Conservation (phyloP, 805 yeast genomes). For the Teunomyces tritomae region DNA sequence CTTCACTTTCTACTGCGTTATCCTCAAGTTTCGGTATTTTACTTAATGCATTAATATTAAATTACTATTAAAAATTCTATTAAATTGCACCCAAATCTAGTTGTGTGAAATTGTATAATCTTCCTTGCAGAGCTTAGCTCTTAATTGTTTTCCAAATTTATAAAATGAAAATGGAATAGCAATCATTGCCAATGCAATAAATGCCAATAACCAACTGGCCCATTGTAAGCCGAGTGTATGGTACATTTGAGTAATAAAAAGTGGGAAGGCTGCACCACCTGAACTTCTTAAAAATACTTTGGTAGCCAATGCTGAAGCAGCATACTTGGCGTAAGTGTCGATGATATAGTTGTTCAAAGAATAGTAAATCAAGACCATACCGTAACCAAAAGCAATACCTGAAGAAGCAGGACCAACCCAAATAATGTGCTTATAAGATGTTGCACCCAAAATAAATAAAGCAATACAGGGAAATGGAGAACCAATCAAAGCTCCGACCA, state of each 20-base stretch:
- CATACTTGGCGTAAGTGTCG: slow-evolving; percentile 81
- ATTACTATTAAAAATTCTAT: slow-evolving; percentile 1
- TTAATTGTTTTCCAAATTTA: slow-evolving; percentile 59
- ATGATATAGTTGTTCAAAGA: slow-evolving; percentile 77
- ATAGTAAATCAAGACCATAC: slow-evolving; percentile 59
- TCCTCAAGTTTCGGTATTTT: not conserved
- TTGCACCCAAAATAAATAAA: slow-evolving; percentile 76
- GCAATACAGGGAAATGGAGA: slow-evolving; percentile 81
- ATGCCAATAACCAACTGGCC: slow-evolving; percentile 79
- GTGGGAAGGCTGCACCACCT: slow-evolving; percentile 85
- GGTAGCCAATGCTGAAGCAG: slow-evolving; percentile 79
- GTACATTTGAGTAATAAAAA: slow-evolving; percentile 81
- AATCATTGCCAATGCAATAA: slow-evolving; percentile 75
- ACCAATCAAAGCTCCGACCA: slow-evolving; percentile 79
- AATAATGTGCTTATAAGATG: slow-evolving; percentile 63
- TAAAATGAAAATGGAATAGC: slow-evolving; percentile 69
- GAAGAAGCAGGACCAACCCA: slow-evolving; percentile 65
- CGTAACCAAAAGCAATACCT: slow-evolving; percentile 59
- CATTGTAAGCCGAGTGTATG: slow-evolving; percentile 69
- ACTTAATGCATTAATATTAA: too few species aligned
- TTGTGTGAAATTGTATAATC: slow-evolving; percentile 42
- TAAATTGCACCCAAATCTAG: not conserved
- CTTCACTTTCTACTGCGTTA: not conserved
- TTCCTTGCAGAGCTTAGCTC: slow-evolving; percentile 65
- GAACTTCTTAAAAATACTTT: slow-evolving; percentile 78